Conservation (phyloP, 805 yeast species). For the Monosporozyma unispora region DNA sequence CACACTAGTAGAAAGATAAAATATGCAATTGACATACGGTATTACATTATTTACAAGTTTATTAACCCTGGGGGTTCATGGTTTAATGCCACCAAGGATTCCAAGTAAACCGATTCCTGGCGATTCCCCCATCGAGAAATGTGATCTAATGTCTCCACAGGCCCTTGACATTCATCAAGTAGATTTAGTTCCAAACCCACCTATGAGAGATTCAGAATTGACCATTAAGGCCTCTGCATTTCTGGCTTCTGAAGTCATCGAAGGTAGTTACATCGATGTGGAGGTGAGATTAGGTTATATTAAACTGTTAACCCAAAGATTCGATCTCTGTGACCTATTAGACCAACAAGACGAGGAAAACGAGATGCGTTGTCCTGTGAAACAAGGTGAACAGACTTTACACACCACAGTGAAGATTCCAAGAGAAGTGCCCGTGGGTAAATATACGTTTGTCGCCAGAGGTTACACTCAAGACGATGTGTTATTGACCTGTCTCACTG, state of each 20-base stretch:
- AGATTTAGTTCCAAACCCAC: conserved; percentile 75
- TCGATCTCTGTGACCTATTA: conserved; percentile 83
- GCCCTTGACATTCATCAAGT: conserved; percentile 53
- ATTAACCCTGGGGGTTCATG: not conserved
- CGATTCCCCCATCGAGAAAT: conserved; percentile 70
- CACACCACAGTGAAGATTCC: conserved; percentile 77
- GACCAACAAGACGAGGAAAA: conserved; percentile 52
- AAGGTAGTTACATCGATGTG: conserved; percentile 92
- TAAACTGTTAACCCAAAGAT: conserved; percentile 78
- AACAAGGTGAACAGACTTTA: conserved; percentile 57
- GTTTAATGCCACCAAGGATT: not conserved
- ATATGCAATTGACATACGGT: not conserved
- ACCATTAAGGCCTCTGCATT: conserved; percentile 70
- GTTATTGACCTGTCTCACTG: conserved; percentile 75
- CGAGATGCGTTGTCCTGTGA: conserved; percentile 67
- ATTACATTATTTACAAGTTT: not conserved
- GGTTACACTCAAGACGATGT: conserved; percentile 83
- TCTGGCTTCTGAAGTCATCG: conserved; percentile 46
- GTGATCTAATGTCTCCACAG: conserved; percentile 62
- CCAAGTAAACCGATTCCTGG: conserved; percentile 70
- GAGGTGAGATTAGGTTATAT: conserved; percentile 91
- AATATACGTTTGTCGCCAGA: conserved; percentile 74
- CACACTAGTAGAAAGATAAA: no score
- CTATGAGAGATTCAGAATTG: conserved; percentile 73
- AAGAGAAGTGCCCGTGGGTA: conserved; percentile 90